These are phyloP conservation scores for Primulina huaijiensis DNA, from an alignment of 257 asterid genomes.

Conservation along the genomic window DNA sequence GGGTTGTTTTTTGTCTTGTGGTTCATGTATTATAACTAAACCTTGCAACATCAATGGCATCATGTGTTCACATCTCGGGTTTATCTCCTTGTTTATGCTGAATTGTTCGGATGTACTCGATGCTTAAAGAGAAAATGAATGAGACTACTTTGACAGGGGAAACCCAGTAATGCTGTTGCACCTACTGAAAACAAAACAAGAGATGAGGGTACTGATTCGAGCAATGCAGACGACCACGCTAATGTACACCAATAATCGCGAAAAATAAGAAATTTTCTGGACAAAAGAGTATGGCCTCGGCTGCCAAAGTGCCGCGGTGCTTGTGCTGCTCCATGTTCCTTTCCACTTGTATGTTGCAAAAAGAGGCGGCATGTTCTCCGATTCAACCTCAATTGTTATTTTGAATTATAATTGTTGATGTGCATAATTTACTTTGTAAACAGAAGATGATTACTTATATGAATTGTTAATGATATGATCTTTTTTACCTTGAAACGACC, in stretches of 20 bases:
- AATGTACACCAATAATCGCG: slow-evolving; percentile 27
- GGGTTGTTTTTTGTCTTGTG: neutral
- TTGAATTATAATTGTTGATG: neutral
- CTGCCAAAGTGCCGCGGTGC: too few species aligned
- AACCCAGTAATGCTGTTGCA: slow-evolving; percentile 30
- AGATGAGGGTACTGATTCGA: slow-evolving; percentile 29
- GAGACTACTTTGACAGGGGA: slow-evolving; percentile 41
- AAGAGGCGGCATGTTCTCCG: neutral
- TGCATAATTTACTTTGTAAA: neutral
- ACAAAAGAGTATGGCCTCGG: too few species aligned
- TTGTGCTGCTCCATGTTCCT: too few species aligned
- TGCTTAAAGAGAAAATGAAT: neutral
- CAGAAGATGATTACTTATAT: neutral
- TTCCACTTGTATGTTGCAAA: too few species aligned
- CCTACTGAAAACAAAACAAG: slow-evolving; percentile 32
- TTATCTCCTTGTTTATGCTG: neutral
- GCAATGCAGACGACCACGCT: slow-evolving; percentile 24
- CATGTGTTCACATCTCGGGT: neutral
- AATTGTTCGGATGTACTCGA: neutral
- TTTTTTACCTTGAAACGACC: too few species aligned
- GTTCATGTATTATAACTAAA: too few species aligned
- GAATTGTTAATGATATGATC: neutral
- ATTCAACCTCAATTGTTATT: neutral
- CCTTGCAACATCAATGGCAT: neutral
- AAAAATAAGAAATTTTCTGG: neutral